Evolutionary conservation across 2,329 filamentous ascomycete genomes (phyloP), one percentile per base, ranked within the genome.

Genomic region (Aspergillus brunneoviolaceus): DNA sequence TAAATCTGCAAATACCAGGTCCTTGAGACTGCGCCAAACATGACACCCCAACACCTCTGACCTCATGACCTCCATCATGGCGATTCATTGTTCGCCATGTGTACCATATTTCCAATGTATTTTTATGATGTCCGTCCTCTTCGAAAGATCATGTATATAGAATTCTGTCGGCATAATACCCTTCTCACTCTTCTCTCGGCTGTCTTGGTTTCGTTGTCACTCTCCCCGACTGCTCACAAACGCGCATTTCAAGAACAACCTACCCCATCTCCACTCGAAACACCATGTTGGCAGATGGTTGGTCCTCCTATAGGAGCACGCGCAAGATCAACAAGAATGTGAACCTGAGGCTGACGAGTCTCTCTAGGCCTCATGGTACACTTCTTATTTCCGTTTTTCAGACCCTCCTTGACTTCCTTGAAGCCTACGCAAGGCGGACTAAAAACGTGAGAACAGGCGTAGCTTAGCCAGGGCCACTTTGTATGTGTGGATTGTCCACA

Each of bases 371-470:
- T 10, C 29, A 51, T 65, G 70, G 68, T 68, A 73, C 69, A 69
- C 70, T 74, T 71, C 67, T 63, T 62, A 68, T 72, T 72, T 79
- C 75, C 76, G 73, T 81, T 81, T 82, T 77, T 83, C 82, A 83
- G 82, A 84, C 77, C 82, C 83, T 79, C 77, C 72, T 70, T 72
- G 68, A 60, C 62, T 69, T 76, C 33, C 33, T 75, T 74, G 64
- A 71, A 83, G 81, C 73, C 74, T 74, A 81, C 75, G 79, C 77
- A 76, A 75, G 76, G 75, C 77, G 79, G 82, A 84, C 82, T 85
- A 84, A 82, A 80, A 81, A 81, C 79, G 78, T 68, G 81, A 81
- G 77, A 75, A 84, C 80, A 84, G 74, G 21, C 27, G 42, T 53
- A 45, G 25, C 11, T 7, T 59, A 14, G 29, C 16, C 14, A 45